These are phyloP conservation scores for Globisporangium cylindrosporum DNA, from an alignment of 352 stramenopile species.

Conservation along the genomic window DNA sequence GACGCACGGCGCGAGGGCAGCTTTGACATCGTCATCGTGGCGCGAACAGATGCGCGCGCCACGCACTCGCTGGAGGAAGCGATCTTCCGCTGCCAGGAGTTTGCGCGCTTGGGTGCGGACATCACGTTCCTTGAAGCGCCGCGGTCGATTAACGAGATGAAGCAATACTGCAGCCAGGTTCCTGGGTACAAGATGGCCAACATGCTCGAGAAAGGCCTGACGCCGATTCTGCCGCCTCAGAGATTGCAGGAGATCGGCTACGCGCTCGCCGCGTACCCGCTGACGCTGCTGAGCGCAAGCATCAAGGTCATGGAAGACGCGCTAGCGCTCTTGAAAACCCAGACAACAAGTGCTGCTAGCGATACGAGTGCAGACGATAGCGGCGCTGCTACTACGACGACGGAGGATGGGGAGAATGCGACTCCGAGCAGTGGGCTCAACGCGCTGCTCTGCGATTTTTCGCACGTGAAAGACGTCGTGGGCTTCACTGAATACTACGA, in stretches of 20 bases:
- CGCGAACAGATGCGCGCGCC: slow-evolving; percentile 90
- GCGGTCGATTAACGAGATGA: slow-evolving; percentile 89
- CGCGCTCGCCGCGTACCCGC: slow-evolving; percentile 91
- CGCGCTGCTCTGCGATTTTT: slow-evolving; percentile 60
- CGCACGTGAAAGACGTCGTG: slow-evolving; percentile 90
- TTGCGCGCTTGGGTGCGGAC: slow-evolving; percentile 89
- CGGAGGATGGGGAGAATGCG: slow-evolving; percentile 29
- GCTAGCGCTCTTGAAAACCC: slow-evolving; percentile 79
- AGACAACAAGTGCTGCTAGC: slow-evolving; percentile 13
- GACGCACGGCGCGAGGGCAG: slow-evolving; percentile 84
- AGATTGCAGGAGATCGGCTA: slow-evolving; percentile 91
- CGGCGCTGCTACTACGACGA: background rate
- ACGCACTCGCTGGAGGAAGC: slow-evolving; percentile 90
- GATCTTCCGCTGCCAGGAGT: slow-evolving; percentile 90
- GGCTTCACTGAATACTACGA: slow-evolving; percentile 92
- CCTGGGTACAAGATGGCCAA: slow-evolving; percentile 85
- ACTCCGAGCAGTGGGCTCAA: slow-evolving; percentile 31
- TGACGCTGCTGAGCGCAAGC: slow-evolving; percentile 91
- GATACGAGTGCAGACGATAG: background rate
- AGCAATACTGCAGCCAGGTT: slow-evolving; percentile 88
- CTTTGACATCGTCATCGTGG: slow-evolving; percentile 94
- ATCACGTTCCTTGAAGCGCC: slow-evolving; percentile 96
- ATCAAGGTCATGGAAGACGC: slow-evolving; percentile 92
- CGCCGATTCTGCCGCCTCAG: slow-evolving; percentile 83
- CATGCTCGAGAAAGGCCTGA: slow-evolving; percentile 91